Base-by-base conservation (phyloP, 1,284 basidiomycete species). In the Ustilago tritici region DNA sequence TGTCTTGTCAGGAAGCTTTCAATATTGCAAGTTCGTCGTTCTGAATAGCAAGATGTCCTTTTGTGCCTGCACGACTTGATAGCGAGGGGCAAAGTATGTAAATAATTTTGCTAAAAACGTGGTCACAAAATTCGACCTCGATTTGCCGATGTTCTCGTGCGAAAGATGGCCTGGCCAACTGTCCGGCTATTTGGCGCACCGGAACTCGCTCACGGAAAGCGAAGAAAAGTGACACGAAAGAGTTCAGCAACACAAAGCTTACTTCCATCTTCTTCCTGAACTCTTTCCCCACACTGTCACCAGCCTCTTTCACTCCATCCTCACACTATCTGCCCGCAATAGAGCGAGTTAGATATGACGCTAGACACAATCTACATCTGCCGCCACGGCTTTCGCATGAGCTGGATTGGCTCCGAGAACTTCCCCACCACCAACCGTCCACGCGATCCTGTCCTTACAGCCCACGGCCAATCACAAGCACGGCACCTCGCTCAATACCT, bases 291-390 rank as follows among this genome's bases (percentile, higher is more conserved):
- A n/a, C 34, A 56, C 19, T 34, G 8, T 38, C 47, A 38, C 34
- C 47, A 46, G 19, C 19, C 19, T 23, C 57, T 28, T 38, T 12
- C 34, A 28, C 23, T 23, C 47, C 12, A n/a, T 35, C 17, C 47
- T 50, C 34, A 34, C 41, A 32, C 57, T 28, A 15, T 34, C 35
- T 36, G 4, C 23, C 41, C n/a, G 28, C 57, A 15, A 34, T 50
- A 36, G 17, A 49, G 14, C 46, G 8, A 14, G 19, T n/a, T 9
- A 12, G 3, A 41, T 11, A 56, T n/a, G 36, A 88, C 88, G 87
- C 83, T 93, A 65, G 90, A 94, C 64, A 92, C 89, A 23, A 91
- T 95, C 65, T 94, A 92, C 87, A 91, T 94, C 69, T 91, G 90
- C 31, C 89, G 93, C 70, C 93, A 95, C 53, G 83, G 81, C 57